phyloP scores from a whole-genome alignment of 139 green algal genomes.

The Dunaliella primolecta region DNA sequence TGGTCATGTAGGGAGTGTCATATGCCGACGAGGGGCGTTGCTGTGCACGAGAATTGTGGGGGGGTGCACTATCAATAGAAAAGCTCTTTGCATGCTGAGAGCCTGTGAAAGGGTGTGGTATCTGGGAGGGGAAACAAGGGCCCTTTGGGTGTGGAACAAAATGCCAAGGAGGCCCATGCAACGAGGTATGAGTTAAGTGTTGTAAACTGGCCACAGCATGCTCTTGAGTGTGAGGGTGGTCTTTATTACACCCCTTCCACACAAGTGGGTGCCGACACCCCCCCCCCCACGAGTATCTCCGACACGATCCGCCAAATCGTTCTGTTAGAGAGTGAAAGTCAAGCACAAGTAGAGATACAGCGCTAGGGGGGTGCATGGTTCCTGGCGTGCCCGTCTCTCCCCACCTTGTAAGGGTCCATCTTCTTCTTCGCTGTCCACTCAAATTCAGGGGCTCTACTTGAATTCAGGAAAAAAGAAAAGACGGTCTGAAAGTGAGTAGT shows the following conservation, averaged over 20 bases:
- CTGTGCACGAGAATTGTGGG: too few relatives aligned
- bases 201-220: too few relatives aligned
- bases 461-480: not conserved
- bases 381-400: too few relatives aligned
- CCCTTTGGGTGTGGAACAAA: not conserved
- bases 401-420: not conserved
- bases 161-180: not conserved
- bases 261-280: not conserved
- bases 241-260: not conserved
- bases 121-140: not conserved
- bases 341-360: not conserved
- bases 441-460: not conserved
- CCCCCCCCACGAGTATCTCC: not conserved
- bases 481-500: too few relatives aligned
- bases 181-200: too few relatives aligned
- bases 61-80: too few relatives aligned
- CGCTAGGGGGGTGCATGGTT: not conserved
- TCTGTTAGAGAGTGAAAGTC: not conserved
- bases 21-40: constrained; percentile 28
- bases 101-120: not conserved
- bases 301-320: not conserved
- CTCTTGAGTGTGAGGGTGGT: not conserved
- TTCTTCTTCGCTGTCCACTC: not conserved
- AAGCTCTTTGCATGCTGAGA: not conserved
- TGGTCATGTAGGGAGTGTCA: constrained; percentile 78